Percentiles rank a stretch among this genome's conserved stretches.
These are phyloP conservation scores for Rubroboletus pulcherrimus DNA, from an alignment of 768 basidiomycete species.

Conservation along the genomic window DNA sequence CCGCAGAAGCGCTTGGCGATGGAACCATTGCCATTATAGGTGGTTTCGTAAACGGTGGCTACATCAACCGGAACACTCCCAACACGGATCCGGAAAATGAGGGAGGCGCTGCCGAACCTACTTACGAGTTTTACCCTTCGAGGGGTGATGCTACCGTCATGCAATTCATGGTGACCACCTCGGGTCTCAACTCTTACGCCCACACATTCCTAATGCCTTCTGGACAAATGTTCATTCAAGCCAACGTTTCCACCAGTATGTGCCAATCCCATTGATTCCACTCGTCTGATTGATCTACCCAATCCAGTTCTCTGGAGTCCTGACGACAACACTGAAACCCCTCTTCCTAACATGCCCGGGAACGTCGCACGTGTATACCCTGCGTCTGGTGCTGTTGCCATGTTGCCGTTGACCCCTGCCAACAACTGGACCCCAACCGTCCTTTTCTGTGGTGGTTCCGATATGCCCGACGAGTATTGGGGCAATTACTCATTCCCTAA, in stretches of 20 bases:
- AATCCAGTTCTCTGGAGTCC: slow-evolving; percentile 50
- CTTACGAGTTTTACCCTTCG: slow-evolving; percentile 79
- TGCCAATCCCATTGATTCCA: neutral
- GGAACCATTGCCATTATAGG: slow-evolving; percentile 81
- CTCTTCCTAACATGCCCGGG: slow-evolving; percentile 68
- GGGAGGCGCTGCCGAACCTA: slow-evolving; percentile 75
- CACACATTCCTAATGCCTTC: slow-evolving; percentile 73
- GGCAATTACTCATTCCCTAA: slow-evolving; percentile 74
- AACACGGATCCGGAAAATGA: slow-evolving; percentile 58
- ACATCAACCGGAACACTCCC: slow-evolving; percentile 72
- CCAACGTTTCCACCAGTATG: slow-evolving; percentile 50
- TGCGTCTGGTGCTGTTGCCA: slow-evolving; percentile 84
- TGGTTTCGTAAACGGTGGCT: slow-evolving; percentile 74
- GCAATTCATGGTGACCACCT: slow-evolving; percentile 67
- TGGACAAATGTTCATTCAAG: slow-evolving; percentile 78
- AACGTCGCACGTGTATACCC: slow-evolving; percentile 81
- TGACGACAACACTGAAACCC: slow-evolving; percentile 51
- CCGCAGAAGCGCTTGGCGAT: slow-evolving; percentile 69
- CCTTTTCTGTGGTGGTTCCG: slow-evolving; percentile 87
- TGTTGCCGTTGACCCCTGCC: slow-evolving; percentile 86
- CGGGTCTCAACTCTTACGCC: slow-evolving; percentile 75
- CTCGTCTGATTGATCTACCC: neutral
- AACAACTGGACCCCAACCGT: slow-evolving; percentile 86
- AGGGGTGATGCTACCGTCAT: slow-evolving; percentile 49
- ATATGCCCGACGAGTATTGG: slow-evolving; percentile 71